Conservation (phyloP, 345 rosid species). For the Draba incana region DNA sequence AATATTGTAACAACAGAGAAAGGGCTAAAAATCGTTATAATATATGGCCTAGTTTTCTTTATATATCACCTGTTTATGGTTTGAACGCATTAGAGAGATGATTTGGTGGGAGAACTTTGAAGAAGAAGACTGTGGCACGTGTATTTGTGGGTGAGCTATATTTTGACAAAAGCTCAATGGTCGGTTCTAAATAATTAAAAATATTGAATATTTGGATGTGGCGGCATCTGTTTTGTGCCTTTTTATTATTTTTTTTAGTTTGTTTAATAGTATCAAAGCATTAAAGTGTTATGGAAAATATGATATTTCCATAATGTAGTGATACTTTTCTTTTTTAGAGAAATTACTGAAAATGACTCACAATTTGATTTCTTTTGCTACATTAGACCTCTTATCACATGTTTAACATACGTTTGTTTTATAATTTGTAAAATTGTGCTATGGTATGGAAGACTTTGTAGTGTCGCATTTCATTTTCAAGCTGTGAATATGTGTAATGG, state of each 20-base stretch:
- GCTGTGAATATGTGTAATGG: too few species aligned
- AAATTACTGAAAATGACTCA: too few species aligned
- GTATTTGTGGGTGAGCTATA: constrained; percentile 70
- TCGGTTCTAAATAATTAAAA: constrained; percentile 49
- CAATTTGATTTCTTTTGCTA: too few species aligned
- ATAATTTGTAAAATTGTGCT: too few species aligned
- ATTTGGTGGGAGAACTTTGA: constrained; percentile 22
- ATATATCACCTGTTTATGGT: constrained; percentile 26
- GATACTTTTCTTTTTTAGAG: not conserved
- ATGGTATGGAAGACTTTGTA: too few species aligned
- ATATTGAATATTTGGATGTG: constrained; percentile 23
- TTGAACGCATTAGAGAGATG: constrained; percentile 29
- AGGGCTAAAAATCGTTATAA: constrained; percentile 24
- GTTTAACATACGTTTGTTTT: too few species aligned
- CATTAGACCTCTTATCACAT: too few species aligned
- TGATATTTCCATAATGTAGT: not conserved
- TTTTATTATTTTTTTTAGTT: not conserved
- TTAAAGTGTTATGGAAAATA: not conserved
- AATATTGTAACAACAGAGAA: constrained; percentile 15
- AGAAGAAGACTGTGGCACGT: constrained; percentile 42
- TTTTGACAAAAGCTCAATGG: constrained; percentile 58
- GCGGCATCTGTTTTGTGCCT: constrained; percentile 24
- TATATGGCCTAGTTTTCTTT: constrained; percentile 26
- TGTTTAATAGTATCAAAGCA: not conserved
- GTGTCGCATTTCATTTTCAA: too few species aligned